Percentiles rank a stretch among this genome's conserved stretches.
phyloP scores from a whole-genome alignment of 1,139 yeast genomes.

The Groenewaldozyma auringiensis region DNA sequence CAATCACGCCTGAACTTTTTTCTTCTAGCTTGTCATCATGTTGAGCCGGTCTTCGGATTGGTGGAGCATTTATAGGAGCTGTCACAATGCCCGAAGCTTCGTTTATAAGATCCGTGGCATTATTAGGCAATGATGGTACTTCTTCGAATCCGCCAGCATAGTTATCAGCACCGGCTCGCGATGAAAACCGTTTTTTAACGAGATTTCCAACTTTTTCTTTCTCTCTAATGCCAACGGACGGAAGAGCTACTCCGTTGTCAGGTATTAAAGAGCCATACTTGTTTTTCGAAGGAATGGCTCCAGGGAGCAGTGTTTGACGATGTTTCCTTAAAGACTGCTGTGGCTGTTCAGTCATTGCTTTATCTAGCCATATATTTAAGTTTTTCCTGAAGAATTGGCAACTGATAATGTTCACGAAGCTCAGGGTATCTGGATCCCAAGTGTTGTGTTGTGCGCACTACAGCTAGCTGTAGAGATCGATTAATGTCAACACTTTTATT shows the following conservation, averaged over 20 bases:
- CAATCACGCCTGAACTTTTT: not conserved
- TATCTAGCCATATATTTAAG: too few relatives aligned
- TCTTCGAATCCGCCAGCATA: constrained; percentile 12
- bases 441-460: too few relatives aligned
- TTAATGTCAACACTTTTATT: too few relatives aligned
- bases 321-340: constrained; percentile 28
- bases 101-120: constrained; percentile 22
- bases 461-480: too few relatives aligned
- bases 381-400: too few relatives aligned
- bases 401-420: too few relatives aligned
- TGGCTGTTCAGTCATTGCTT: constrained; percentile 8
- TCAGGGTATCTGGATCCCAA: too few relatives aligned
- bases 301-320: constrained; percentile 25
- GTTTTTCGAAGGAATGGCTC: constrained; percentile 14
- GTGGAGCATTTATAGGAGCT: not conserved
- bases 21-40: not conserved
- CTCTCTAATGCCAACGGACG: constrained; percentile 19
- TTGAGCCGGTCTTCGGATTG: not conserved
- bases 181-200: constrained; percentile 24
- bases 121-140: constrained; percentile 22
- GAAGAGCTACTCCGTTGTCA: constrained; percentile 16
- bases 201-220: constrained; percentile 23
- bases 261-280: constrained; percentile 19
- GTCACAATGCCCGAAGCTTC: constrained; percentile 12
- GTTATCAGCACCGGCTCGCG: constrained; percentile 17